Conservation (phyloP, 2,329 filamentous ascomycete genomes). For the Tetracladium maxilliforme region DNA sequence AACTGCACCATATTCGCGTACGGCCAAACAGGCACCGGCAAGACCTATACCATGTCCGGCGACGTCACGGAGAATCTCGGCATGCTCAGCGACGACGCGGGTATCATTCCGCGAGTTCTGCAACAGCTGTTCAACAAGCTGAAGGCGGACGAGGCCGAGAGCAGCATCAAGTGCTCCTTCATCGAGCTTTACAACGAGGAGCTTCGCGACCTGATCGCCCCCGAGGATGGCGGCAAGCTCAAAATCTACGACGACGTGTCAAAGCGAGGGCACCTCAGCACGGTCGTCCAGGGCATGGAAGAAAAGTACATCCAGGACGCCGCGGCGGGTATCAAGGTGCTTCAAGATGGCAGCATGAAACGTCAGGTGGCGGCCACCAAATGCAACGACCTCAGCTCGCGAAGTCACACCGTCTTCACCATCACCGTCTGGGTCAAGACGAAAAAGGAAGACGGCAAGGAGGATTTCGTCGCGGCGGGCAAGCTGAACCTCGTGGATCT, state of each 20-base stretch:
- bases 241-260: conserved; percentile 92
- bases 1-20: conserved; percentile 99
- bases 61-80: conserved; percentile 84
- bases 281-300: conserved; percentile 94
- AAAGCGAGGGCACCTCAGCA: conserved; percentile 71
- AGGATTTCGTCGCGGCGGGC: conserved; percentile 79
- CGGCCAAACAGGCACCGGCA: conserved; percentile 93
- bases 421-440: conserved; percentile 85
- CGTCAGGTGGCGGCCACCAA: conserved; percentile 99
- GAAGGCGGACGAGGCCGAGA: conserved; percentile 64
- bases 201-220: conserved; percentile 71
- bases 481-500: conserved; percentile 95
- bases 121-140: conserved; percentile 79
- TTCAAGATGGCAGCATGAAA: conserved; percentile 81
- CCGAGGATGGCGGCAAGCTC: conserved; percentile 70
- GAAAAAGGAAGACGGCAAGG: conserved; percentile 63
- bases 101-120: conserved; percentile 86
- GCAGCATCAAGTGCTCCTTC: conserved; percentile 92
- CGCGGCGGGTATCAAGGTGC: conserved; percentile 70
- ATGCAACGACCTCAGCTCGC: conserved; percentile 94
- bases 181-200: conserved; percentile 99
- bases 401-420: conserved; percentile 95
- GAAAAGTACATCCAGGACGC: conserved; percentile 85
- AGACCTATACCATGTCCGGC: conserved; percentile 98
- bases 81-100: conserved; percentile 77